Evolutionary conservation across 2,329 filamentous ascomycete genomes (phyloP), one percentile per base, ranked within the genome.

Genomic region (Penicillium sp.): DNA sequence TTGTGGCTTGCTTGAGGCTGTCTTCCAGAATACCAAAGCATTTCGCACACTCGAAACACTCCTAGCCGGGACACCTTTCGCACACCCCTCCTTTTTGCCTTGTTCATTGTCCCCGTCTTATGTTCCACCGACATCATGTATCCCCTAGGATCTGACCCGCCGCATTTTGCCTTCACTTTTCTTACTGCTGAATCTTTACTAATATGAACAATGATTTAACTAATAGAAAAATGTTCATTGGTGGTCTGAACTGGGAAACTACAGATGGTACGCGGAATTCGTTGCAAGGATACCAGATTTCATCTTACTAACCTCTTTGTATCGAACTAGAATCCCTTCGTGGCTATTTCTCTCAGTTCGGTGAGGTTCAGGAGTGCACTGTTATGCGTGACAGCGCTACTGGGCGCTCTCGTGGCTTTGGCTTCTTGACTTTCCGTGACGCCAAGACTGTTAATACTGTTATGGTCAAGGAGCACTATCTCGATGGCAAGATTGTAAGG

Each of bases 401-500:
- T 9, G 94, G 94, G 40, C 87, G 94, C 59, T 97, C 94, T 29
- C 86, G 94, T 75, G 94, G 94, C 23, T 99, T 99, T 67, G 94
- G 94, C 29, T 99, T 99, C 76, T 81, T 99, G 58, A 99, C 94
- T 0, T 99, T 99, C 81, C 95, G 90, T 71, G 94, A 99, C 69
- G 89, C 94, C 44, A 96, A 96, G 78, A 96, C 91, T 4, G 94
- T 99, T 62, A 99, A 99, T 72, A 96, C 91, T 63, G 94, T 99
- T 61, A 99, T 99, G 94, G 94, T 99, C 59, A 99, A 99, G 77
- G 94, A 99, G 72, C 94, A 99, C 74, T 96, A 93, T 66, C 83
- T 99, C 19, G 94, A 99, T 71, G 94, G 94, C 58, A 99, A 99
- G 76, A 97, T 99, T 74, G 94, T 97, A 83, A 79, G 90, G 56